Base-by-base conservation (phyloP, 192 early-diverging fungal genomes). In the Backusella macrospora region DNA sequence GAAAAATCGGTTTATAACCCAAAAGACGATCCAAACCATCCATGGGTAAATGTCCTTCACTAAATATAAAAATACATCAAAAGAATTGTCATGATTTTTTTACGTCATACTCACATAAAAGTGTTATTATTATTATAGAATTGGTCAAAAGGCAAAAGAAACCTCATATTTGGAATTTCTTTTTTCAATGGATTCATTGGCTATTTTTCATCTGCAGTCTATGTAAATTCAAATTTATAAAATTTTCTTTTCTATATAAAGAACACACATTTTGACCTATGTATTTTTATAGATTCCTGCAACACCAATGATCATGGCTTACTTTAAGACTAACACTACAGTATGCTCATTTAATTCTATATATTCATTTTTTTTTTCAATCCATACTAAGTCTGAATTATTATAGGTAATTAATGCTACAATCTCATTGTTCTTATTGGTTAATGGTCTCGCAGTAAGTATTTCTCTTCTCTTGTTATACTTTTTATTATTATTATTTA, bases 361-460 rank as follows among this genome's bases (percentile, higher is more conserved):
- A 34, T 0, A 59, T 49, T 18, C 6, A 18, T 0, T 26, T 55
- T 2, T 8, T 7, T 55, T 15, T 59, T 6, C 10, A 5, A 9
- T 43, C 42, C 1, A 43, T 12, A 59, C 26, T 59, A 26, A 26
- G 5, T 3, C 2, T 26, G 0, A 23, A 13, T 7, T 26, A 55
- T n/a, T 52, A 18, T 26, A 59, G 52, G 52, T 59, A 10, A 59
- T 59, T 59, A 59, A 59, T 59, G 52, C 52, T 3, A 59, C 52
- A 12, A 59, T 59, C 9, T 59, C 52, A 8, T 13, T 59, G 10
- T 59, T 23, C 52, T 59, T 59, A 13, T 59, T 59, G 21, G 52
- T 59, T 10, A 59, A 59, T 18, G 68, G 68, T 39, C 48, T 76
- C 26, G 45, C 39, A 18, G 62, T 64, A 65, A 44, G 55, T 63